Percentiles rank a stretch among this genome's conserved stretches.
phyloP scores from a whole-genome alignment of 257 asterid genomes.

The Salvia hispanica region DNA sequence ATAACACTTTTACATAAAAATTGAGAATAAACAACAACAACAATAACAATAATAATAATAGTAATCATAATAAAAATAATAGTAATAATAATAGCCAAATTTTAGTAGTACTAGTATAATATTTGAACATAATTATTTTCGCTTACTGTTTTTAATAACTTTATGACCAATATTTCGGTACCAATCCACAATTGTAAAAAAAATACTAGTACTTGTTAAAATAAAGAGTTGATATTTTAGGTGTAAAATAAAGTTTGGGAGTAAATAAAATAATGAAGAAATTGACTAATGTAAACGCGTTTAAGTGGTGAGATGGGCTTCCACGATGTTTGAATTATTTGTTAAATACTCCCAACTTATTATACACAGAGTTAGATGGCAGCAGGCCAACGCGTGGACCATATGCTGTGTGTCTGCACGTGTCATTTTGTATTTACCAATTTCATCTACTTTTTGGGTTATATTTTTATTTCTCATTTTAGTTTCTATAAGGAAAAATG shows the following conservation, averaged over 20 bases:
- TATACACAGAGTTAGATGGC: background rate
- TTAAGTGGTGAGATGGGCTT: slow-evolving; percentile 2
- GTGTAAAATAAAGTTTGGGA: background rate
- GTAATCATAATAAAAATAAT: background rate
- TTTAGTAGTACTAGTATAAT: no score
- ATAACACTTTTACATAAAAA: background rate
- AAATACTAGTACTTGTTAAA: background rate
- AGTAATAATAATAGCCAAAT: background rate
- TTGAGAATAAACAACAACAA: background rate
- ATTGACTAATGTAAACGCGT: slow-evolving; percentile 9
- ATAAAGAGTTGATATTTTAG: background rate
- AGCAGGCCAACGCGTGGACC: no score
- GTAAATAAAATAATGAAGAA: background rate
- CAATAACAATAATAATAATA: background rate
- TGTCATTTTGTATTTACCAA: background rate
- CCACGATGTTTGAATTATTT: slow-evolving; percentile 21
- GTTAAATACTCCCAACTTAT: background rate
- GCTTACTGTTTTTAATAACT: no score
- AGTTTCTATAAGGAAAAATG: no score
- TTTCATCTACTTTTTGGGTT: no score
- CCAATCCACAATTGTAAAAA: no score
- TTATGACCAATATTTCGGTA: no score
- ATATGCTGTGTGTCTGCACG: slow-evolving; percentile 20
- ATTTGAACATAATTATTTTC: no score
- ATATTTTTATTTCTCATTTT: no score